Evolutionary conservation across 257 asterid genomes (phyloP), one percentile per base, ranked within the genome.

Genomic region (Nicotiana undulata): DNA sequence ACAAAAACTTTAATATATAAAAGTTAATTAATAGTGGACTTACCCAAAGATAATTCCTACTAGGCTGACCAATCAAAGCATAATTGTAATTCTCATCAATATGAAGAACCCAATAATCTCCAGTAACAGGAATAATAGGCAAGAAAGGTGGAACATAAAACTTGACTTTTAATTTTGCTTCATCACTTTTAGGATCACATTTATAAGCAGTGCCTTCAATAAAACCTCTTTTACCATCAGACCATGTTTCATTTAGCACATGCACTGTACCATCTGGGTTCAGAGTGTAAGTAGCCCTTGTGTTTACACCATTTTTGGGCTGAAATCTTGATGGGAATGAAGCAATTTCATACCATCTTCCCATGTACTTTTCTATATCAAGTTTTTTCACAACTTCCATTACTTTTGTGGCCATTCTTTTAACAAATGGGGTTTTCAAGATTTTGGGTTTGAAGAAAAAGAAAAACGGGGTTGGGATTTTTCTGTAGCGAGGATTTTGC

Each of bases 311-410:
- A 32, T 66, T 80, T 55, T 77, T 95, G 32, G 99, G 99, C 85
- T 92, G 96, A 83, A 89, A 89, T 6, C 82, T 32, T 1, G 96
- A 89, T 13, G 96, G 99, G 40, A 95, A 90, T 24, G 97, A 92
- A 29, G 97, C 99, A 5, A 95, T 88, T 80, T 95, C 98, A 53
- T 93, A 93, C 99, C 99, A 95, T 60, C 97, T 89, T 0, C 99
- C 99, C 97, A 91, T 93, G 82, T 95, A 95, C 77, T 81, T 90
- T 81, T 90, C 85, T 6, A 91, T 0, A 44, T 92, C 90, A 67
- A 95, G 52, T 44, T 88, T 87, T 77, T 84, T 92, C 24, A 91
- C 96, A 40, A 86, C 94, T 75, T 89, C 88, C 97, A 93, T 88
- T 74, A 84, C 93, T 53, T 92, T 90, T 65, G 68, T 83, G 17